Conservation (phyloP, 345 rosid species). For the Salix exigua region DNA sequence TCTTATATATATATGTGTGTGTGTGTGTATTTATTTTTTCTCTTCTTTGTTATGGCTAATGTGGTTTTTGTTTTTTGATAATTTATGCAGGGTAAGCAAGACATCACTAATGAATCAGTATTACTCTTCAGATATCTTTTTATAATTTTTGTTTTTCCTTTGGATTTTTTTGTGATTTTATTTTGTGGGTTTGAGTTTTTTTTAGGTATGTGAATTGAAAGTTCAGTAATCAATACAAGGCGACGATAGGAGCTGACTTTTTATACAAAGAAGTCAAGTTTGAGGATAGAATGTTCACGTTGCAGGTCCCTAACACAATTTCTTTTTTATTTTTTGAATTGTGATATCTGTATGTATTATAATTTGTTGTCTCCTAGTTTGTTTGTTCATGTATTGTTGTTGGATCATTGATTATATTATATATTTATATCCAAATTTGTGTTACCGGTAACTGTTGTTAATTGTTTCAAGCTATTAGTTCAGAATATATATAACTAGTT, state of each 20-base stretch:
- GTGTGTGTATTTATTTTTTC: no score
- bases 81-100: conserved; percentile 66
- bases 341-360: background rate
- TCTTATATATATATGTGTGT: background rate
- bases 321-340: background rate
- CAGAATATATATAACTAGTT: background rate
- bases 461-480: background rate
- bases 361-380: background rate
- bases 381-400: background rate
- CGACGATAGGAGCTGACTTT: conserved; percentile 94
- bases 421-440: background rate
- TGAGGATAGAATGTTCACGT: conserved; percentile 84
- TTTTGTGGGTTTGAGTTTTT: conserved; percentile 8
- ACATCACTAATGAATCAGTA: conserved; percentile 97
- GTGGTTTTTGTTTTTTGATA: background rate
- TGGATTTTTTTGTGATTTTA: background rate
- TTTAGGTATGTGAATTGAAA: conserved; percentile 84
- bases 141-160: background rate
- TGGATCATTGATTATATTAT: background rate
- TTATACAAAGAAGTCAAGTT: conserved; percentile 84
- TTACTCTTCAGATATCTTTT: conserved; percentile 24
- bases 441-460: background rate
- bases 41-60: background rate
- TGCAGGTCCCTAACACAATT: conserved; percentile 52
- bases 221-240: conserved; percentile 91